Percentiles rank a stretch among this genome's conserved stretches.
phyloP scores from a whole-genome alignment of 1,284 basidiomycete genomes.

The Trichosporon sp. region DNA sequence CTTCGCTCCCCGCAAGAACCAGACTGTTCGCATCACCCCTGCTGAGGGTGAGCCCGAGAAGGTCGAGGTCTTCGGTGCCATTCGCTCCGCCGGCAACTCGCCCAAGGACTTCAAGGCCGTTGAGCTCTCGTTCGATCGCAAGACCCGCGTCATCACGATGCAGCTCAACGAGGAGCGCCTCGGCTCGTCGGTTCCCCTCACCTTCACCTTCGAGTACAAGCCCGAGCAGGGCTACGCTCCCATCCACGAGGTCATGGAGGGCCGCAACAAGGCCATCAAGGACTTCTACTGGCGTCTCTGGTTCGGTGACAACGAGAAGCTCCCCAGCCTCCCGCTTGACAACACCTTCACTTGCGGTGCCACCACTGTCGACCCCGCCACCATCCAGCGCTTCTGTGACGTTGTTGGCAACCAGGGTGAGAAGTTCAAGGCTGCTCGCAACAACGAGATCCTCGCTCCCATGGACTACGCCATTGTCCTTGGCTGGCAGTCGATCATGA shows the following conservation, averaged over 20 bases:
- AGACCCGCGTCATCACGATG: constrained; percentile 67
- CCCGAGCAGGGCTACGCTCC: constrained; percentile 88
- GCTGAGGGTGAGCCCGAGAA: constrained; percentile 58
- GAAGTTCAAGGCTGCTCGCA: constrained; percentile 75
- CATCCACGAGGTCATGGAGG: constrained; percentile 85
- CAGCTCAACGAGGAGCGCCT: constrained; percentile 82
- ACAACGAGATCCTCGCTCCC: constrained; percentile 74
- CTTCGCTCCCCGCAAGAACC: constrained; percentile 76
- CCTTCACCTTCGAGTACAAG: constrained; percentile 81
- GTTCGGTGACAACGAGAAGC: constrained; percentile 79
- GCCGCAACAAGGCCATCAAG: constrained; percentile 90
- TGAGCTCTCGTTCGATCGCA: constrained; percentile 67
- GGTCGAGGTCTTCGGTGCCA: constrained; percentile 71
- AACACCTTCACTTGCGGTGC: constrained; percentile 80
- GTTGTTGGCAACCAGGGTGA: constrained; percentile 93
- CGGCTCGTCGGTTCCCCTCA: constrained; percentile 75
- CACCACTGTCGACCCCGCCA: constrained; percentile 72
- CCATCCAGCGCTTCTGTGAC: constrained; percentile 86
- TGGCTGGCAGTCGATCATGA: constrained; percentile 98
- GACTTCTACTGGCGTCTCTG: constrained; percentile 95
- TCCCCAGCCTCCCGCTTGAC: constrained; percentile 74
- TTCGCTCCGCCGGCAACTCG: constrained; percentile 70
- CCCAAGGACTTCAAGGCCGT: constrained; percentile 83
- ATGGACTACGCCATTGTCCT: constrained; percentile 99
- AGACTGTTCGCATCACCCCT: constrained; percentile 69